Evolutionary conservation across 2,329 filamentous ascomycete species (phyloP).

Genomic region (Colletotrichum sp.): DNA sequence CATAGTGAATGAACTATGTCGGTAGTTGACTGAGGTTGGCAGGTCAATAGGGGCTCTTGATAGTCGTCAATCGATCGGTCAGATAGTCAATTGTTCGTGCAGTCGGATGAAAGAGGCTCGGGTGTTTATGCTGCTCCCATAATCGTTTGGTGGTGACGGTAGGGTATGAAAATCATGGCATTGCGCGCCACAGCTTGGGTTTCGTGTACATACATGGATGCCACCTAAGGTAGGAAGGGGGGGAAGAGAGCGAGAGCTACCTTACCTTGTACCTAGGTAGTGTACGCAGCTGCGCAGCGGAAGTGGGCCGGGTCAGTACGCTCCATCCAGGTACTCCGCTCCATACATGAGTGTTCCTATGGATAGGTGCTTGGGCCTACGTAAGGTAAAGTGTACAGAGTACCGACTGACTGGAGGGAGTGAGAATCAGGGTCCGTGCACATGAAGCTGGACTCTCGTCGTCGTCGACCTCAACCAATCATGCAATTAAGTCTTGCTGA

Average conservation of each 20-base stretch:
- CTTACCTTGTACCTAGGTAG: not conserved
- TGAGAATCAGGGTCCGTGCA: not conserved
- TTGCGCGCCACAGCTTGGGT: constrained; percentile 1
- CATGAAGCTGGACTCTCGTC: not conserved
- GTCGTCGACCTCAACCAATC: not conserved
- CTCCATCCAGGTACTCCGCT: not conserved
- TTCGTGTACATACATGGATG: constrained; percentile 4
- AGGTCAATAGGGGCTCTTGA: not conserved
- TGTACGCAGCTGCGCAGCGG: not conserved
- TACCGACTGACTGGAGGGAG: not conserved
- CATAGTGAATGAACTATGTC: constrained; percentile 46
- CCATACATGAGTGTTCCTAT: too few species aligned
- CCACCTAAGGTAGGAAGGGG: not conserved
- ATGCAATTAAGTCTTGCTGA: not conserved
- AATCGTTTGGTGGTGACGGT: not conserved
- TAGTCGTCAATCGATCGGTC: not conserved
- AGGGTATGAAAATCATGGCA: not conserved
- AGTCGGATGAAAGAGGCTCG: not conserved
- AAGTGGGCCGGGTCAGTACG: not conserved
- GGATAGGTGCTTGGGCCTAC: not conserved
- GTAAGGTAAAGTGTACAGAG: too few species aligned
- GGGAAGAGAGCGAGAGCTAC: not conserved
- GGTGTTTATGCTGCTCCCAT: not conserved
- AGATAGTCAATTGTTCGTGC: not conserved
- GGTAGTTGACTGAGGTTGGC: not conserved